A percentile compares a stretch with the other conserved stretches of the same genome.
phyloP scores from a whole-genome alignment of 1,284 basidiomycete species.

The Cryptococcus floricola region DNA sequence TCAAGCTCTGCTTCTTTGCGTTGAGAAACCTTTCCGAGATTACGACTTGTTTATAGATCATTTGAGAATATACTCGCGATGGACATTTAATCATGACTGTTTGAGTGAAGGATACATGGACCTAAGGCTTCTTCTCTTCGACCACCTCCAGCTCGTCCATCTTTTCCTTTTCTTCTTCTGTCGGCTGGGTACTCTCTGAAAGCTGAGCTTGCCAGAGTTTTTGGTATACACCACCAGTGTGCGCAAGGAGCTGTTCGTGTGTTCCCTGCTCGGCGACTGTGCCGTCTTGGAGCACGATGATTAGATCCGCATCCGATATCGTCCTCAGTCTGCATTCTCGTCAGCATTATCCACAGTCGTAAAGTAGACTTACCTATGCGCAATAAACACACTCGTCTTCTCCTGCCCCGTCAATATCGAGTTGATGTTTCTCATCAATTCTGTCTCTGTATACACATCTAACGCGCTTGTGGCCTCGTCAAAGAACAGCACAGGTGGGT shows the following conservation, averaged over 20 bases:
- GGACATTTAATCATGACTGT: neutral
- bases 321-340: slow-evolving; percentile 65
- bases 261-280: slow-evolving; percentile 85
- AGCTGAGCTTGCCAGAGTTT: slow-evolving; percentile 82
- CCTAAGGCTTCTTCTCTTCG: slow-evolving; percentile 3
- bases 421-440: slow-evolving; percentile 94
- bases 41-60: neutral
- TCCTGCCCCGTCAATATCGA: slow-evolving; percentile 66
- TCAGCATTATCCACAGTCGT: neutral
- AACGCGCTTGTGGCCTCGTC: slow-evolving; percentile 98
- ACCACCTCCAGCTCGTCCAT: slow-evolving; percentile 4
- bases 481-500: slow-evolving; percentile 93
- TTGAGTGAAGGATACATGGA: neutral
- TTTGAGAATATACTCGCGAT: neutral
- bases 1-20: neutral
- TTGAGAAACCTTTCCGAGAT: neutral
- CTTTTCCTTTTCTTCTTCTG: slow-evolving; percentile 16
- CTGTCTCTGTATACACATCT: slow-evolving; percentile 89
- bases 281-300: slow-evolving; percentile 84
- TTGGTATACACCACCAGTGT: slow-evolving; percentile 66
- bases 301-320: slow-evolving; percentile 71
- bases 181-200: slow-evolving; percentile 37
- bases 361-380: slow-evolving; percentile 56
- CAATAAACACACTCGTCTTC: slow-evolving; percentile 92
- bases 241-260: slow-evolving; percentile 72